Evolutionary conservation across 768 basidiomycete genomes (phyloP), one percentile per base, ranked within the genome.

Genomic region (Auricularia heimuer): DNA sequence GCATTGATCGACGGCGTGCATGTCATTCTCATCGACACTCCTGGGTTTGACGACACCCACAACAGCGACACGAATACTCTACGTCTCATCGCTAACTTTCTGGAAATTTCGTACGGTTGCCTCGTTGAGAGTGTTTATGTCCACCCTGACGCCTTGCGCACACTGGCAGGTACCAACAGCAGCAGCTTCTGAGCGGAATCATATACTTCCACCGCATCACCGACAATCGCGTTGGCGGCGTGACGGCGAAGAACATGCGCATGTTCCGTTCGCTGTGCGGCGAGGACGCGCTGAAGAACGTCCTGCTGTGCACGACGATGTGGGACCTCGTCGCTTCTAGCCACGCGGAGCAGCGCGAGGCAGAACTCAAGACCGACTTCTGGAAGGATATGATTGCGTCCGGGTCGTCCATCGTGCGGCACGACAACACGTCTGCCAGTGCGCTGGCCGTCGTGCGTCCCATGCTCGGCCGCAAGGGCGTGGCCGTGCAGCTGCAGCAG

Each of bases 181-280:
- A 42, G 29, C 29, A 29, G 29, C 29, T 29, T 29, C 61, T 74
- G 3, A 62, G 69, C 21, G 79, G 78, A 10, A 67, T 78, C 42
- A 63, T 76, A 24, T 77, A 76, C 64, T 51, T 75, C 21, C 74
- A 76, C 44, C 70, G 72, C 35, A 77, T 79, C 54, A 71, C 75
- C 34, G 74, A 77, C 62, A 76, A 67, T 33, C 73, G 75, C 3
- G 70, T 79, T 69, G 66, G 70, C 10, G 76, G 75, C 14, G 72
- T 75, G 16, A 65, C 67, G 8, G 61, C 62, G 29, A 77, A 79
- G 67, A 83, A 81, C 68, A 82, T 82, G 64, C 75, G 76, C 42
- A 77, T 83, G 73, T 83, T 85, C 71, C 73, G 78, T 60, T 76
- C 80, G 64, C 75, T 85, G 12, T 85, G 84, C 67, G 84, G 84